These are phyloP conservation scores for Hypomyces rosellus DNA, from an alignment of 2,329 filamentous ascomycete species.

Conservation along the genomic window DNA sequence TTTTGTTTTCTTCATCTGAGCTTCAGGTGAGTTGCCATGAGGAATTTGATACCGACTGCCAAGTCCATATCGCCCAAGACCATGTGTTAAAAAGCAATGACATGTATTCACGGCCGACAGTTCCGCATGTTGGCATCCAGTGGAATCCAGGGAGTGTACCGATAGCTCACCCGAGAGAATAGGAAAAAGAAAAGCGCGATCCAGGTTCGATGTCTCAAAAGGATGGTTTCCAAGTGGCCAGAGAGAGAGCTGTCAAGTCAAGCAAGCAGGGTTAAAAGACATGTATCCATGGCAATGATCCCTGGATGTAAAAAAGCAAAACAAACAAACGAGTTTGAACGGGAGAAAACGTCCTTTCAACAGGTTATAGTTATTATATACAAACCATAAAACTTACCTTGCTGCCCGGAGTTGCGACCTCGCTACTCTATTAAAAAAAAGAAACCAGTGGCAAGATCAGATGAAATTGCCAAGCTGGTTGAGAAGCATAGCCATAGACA, in stretches of 20 bases:
- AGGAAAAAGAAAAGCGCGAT: background rate
- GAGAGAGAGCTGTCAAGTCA: background rate
- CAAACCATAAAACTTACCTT: slow-evolving; percentile 47
- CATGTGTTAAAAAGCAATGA: no score
- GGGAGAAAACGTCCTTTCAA: slow-evolving; percentile 9
- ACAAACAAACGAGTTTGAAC: background rate
- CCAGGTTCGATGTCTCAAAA: no score
- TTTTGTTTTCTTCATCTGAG: no score
- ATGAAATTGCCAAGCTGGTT: slow-evolving; percentile 15
- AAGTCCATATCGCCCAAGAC: no score
- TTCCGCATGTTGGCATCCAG: no score
- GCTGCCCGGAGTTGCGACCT: slow-evolving; percentile 42
- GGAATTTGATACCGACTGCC: no score
- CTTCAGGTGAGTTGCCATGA: no score
- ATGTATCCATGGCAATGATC: background rate
- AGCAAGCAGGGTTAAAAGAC: background rate
- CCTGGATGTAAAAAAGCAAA: background rate
- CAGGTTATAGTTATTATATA: slow-evolving; percentile 41
- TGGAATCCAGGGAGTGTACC: background rate
- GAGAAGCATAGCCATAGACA: slow-evolving; percentile 12
- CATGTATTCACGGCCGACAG: no score
- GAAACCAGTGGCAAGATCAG: slow-evolving; percentile 10
- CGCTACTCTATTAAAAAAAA: slow-evolving; percentile 22
- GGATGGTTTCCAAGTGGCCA: background rate
- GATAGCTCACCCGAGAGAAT: background rate